Conservation (phyloP, 306 rosid species). For the Morella rubra region DNA sequence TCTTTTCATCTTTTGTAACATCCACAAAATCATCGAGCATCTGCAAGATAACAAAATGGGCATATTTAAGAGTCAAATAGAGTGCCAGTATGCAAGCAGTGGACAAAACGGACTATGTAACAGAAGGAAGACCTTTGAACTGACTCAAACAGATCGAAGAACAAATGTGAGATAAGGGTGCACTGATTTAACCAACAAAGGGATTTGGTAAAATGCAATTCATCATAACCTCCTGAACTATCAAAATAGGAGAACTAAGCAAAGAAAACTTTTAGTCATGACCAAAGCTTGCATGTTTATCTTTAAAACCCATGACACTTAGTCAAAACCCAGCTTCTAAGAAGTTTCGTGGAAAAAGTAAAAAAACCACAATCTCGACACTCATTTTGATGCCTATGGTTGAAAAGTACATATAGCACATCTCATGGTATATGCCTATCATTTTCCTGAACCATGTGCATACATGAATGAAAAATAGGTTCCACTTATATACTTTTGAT, state of each 20-base stretch:
- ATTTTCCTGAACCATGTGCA: background rate
- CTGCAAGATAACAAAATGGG: slow-evolving; percentile 48
- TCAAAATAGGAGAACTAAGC: background rate
- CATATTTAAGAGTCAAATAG: background rate
- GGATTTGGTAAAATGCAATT: too few species aligned
- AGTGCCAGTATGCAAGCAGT: background rate
- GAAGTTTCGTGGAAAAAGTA: background rate
- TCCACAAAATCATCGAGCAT: slow-evolving; percentile 99
- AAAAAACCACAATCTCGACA: background rate
- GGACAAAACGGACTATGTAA: background rate
- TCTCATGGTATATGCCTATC: background rate
- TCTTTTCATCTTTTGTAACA: slow-evolving; percentile 90
- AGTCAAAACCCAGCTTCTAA: background rate
- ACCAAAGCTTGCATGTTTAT: background rate
- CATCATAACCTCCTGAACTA: background rate
- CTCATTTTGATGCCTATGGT: background rate
- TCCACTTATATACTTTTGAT: background rate
- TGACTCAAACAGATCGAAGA: background rate
- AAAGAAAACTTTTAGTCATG: background rate
- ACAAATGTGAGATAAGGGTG: background rate
- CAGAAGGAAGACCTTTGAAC: background rate
- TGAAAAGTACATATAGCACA: background rate
- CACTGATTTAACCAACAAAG: background rate
- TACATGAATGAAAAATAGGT: background rate
- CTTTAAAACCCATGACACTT: background rate